Percentiles rank a stretch among this genome's conserved stretches.
These are phyloP conservation scores for Corynespora cassiicola DNA, from an alignment of 2,329 filamentous ascomycete genomes.

Conservation along the genomic window DNA sequence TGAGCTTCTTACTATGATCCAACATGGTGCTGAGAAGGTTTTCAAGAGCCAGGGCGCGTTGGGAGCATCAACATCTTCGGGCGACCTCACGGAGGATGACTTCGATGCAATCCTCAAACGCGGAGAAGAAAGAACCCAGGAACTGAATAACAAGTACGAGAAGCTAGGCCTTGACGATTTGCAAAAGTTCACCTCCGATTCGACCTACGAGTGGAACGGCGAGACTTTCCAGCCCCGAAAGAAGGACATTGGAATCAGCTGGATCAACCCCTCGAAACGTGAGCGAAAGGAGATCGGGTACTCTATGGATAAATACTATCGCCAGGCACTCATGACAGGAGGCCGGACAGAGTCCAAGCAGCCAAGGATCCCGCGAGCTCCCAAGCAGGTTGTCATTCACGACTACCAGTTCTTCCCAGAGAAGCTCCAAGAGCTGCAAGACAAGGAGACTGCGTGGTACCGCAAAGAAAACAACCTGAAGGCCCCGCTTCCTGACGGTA, in stretches of 20 bases:
- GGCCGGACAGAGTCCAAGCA: slow-evolving; percentile 82
- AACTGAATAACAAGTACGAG: slow-evolving; percentile 93
- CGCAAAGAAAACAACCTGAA: slow-evolving; percentile 97
- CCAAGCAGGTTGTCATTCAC: slow-evolving; percentile 89
- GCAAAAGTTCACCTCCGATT: slow-evolving; percentile 97
- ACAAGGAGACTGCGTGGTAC: slow-evolving; percentile 94
- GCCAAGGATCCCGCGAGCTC: slow-evolving; percentile 92
- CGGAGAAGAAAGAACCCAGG: slow-evolving; percentile 86
- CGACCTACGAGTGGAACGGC: slow-evolving; percentile 98
- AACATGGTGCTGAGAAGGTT: slow-evolving; percentile 95
- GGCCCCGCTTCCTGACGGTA: slow-evolving; percentile 84
- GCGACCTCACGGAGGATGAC: slow-evolving; percentile 80
- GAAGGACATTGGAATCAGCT: slow-evolving; percentile 89
- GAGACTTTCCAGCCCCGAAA: slow-evolving; percentile 86
- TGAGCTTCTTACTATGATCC: slow-evolving; percentile 96
- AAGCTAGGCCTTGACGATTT: slow-evolving; percentile 96
- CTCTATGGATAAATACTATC: slow-evolving; percentile 98
- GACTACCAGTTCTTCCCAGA: slow-evolving; percentile 98
- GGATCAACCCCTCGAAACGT: slow-evolving; percentile 98
- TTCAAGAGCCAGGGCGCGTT: slow-evolving; percentile 77
- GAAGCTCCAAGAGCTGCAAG: slow-evolving; percentile 84
- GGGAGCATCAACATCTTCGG: slow-evolving; percentile 65
- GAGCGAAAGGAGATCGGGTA: slow-evolving; percentile 98
- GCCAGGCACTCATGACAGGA: slow-evolving; percentile 84
- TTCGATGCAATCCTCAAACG: slow-evolving; percentile 87